These are phyloP conservation scores for Nakazawaea holstii DNA, from an alignment of 805 yeast genomes.

Conservation along the genomic window DNA sequence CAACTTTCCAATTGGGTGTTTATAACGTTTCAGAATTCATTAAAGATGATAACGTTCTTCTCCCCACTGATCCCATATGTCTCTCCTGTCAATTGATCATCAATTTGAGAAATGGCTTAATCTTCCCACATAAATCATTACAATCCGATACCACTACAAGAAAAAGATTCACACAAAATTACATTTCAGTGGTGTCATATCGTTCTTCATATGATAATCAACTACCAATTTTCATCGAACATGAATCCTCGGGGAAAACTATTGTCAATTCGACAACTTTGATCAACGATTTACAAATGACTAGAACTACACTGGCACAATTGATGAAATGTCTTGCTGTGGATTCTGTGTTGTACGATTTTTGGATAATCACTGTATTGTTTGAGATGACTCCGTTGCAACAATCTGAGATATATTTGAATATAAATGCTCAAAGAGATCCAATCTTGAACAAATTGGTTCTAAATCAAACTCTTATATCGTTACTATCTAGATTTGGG, in stretches of 20 bases:
- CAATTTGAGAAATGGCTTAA: conserved; percentile 36
- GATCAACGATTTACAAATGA: conserved; percentile 29
- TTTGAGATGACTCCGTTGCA: conserved; percentile 14
- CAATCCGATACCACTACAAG: no score
- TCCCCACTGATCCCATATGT: conserved; percentile 59
- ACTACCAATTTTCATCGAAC: conserved; percentile 55
- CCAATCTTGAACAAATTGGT: not conserved
- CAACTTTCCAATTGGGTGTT: conserved; percentile 46
- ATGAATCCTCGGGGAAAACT: conserved; percentile 25
- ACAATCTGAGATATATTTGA: not conserved
- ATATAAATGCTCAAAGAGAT: not conserved
- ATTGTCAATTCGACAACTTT: conserved; percentile 30
- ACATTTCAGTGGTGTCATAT: conserved; percentile 39
- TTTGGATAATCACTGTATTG: conserved; percentile 35
- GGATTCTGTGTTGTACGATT: conserved; percentile 45
- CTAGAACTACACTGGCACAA: conserved; percentile 27
- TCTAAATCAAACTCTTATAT: not conserved
- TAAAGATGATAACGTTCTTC: conserved; percentile 21
- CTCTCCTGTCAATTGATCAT: conserved; percentile 40
- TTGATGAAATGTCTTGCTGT: conserved; percentile 32
- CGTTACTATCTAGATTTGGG: conserved; percentile 2
- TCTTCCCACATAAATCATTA: conserved; percentile 29
- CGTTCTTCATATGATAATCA: conserved; percentile 43
- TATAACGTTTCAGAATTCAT: conserved; percentile 35
- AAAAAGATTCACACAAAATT: conserved; percentile 19